Base-by-base conservation (phyloP, 2,329 filamentous ascomycete genomes). In the Knufia petricola region DNA sequence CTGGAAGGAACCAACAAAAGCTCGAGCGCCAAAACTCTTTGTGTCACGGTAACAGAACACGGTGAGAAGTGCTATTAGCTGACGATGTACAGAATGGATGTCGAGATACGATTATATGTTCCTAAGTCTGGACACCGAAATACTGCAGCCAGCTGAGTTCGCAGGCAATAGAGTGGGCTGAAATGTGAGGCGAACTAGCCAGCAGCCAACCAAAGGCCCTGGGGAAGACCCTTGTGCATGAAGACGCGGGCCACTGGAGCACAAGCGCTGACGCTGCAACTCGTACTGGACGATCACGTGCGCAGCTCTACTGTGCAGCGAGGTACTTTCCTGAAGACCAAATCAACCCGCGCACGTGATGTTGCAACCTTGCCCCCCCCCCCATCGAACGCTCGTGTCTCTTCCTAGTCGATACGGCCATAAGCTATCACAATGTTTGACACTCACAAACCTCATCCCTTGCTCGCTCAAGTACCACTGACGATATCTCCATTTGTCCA, bases 401-500 rank as follows among this genome's bases (percentile, higher is more conserved):
- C n/a, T n/a, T n/a, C n/a, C n/a, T n/a, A n/a, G n/a, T n/a, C n/a
- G n/a, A n/a, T n/a, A n/a, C n/a, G n/a, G n/a, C n/a, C n/a, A n/a
- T n/a, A n/a, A 28, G 21, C 26, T 12, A n/a, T 32, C 50, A 60
- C 32, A 43, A 71, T 71, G 69, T 70, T 70, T 51, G 68, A 71
- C 54, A 67, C 68, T 17, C 66, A 67, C 52, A 63, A 78, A 56
- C 81, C 87, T 13, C 88, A 95, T 69, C 86, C 84, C 13, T 79
- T 95, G 55, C 81, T 98, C 40, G 85, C 89, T 57, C 92, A 98
- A 69, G 81, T 96, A 34, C 88, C 92, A 24, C 73, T 98, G 48
- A 94, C 88, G 43, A 88, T 96, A 38, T 95, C 90, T 2, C 92
- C 92, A 21, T 95, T 95, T 71, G 80, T 96, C 60, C 85, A 84